Evolutionary conservation across 148 eudicot species (phyloP).

Genomic region (Dysphania ambrosioides): DNA sequence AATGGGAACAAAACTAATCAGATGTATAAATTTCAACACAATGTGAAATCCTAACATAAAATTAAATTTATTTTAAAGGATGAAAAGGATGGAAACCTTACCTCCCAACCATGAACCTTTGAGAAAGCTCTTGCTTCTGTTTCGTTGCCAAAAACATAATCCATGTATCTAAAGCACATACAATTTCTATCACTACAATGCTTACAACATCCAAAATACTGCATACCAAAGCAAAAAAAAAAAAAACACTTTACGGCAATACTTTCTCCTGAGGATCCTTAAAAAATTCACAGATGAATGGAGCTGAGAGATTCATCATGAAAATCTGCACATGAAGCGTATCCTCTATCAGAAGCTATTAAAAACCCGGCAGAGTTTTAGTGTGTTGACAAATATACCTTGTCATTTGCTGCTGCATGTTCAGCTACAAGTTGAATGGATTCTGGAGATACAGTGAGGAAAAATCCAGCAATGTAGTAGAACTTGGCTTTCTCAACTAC

Average conservation of each 20-base stretch:
- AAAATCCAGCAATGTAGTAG: conserved; percentile 94
- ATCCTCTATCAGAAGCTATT: conserved; percentile 4
- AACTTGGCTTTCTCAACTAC: conserved; percentile 97
- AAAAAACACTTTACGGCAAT: conserved; percentile 67
- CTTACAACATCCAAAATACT: neutral
- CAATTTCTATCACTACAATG: neutral
- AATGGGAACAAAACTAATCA: conserved; percentile 14
- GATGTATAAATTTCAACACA: neutral
- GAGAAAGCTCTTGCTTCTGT: conserved; percentile 90
- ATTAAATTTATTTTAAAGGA: too few relatives aligned
- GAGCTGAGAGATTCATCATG: conserved; percentile 93
- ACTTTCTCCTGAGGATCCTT: conserved; percentile 78
- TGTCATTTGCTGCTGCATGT: conserved; percentile 93
- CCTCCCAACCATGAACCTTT: conserved; percentile 97
- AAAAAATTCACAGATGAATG: conserved; percentile 96
- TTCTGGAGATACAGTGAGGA: conserved; percentile 95
- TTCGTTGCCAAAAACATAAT: conserved; percentile 87
- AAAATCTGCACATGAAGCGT: conserved; percentile 45
- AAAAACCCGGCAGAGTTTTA: neutral
- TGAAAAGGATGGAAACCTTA: conserved; percentile 24
- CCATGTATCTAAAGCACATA: conserved; percentile 60
- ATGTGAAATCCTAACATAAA: neutral
- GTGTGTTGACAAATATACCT: conserved; percentile 44
- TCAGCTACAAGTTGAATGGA: conserved; percentile 91
- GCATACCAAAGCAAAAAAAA: neutral